phyloP scores from a whole-genome alignment of 331 rosid species.

The Spiraea crenata region DNA sequence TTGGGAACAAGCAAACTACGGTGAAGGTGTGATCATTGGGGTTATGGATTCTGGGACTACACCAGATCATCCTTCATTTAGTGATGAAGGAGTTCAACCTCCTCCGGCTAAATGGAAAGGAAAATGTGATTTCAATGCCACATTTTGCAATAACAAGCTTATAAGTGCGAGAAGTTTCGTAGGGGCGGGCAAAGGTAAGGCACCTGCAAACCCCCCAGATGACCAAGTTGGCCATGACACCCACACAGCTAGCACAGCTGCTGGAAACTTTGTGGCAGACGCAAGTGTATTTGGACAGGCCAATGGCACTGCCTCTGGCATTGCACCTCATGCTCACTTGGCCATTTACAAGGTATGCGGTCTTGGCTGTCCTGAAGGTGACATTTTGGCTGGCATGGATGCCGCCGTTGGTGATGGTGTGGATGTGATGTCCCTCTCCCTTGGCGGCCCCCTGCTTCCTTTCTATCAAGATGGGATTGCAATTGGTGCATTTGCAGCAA shows the following conservation, averaged over 20 bases:
- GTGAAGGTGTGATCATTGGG: constrained; percentile 69
- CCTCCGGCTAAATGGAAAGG: constrained; percentile 71
- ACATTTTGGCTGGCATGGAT: constrained; percentile 46
- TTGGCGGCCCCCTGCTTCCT: constrained; percentile 32
- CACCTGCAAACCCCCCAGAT: constrained; percentile 23
- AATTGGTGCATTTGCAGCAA: constrained; percentile 48
- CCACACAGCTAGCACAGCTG: constrained; percentile 69
- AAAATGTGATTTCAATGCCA: constrained; percentile 46
- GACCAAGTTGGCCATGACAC: constrained; percentile 73
- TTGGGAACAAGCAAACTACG: constrained; percentile 49
- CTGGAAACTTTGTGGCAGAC: constrained; percentile 40
- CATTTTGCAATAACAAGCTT: constrained; percentile 55
- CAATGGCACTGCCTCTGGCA: constrained; percentile 59
- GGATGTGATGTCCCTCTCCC: constrained; percentile 67
- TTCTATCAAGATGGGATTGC: constrained; percentile 45
- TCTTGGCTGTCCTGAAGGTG: constrained; percentile 33
- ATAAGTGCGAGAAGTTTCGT: constrained; percentile 33
- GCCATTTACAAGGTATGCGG: constrained; percentile 72
- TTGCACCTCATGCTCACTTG: constrained; percentile 68
- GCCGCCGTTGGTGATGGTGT: constrained; percentile 62
- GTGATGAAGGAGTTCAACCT: constrained; percentile 36
- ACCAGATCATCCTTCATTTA: constrained; percentile 63
- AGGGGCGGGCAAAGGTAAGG: neutral
- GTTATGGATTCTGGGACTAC: constrained; percentile 55
- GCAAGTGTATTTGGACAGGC: constrained; percentile 56